Conservation (phyloP, 768 basidiomycete species). For the Phylloporus sp. region DNA sequence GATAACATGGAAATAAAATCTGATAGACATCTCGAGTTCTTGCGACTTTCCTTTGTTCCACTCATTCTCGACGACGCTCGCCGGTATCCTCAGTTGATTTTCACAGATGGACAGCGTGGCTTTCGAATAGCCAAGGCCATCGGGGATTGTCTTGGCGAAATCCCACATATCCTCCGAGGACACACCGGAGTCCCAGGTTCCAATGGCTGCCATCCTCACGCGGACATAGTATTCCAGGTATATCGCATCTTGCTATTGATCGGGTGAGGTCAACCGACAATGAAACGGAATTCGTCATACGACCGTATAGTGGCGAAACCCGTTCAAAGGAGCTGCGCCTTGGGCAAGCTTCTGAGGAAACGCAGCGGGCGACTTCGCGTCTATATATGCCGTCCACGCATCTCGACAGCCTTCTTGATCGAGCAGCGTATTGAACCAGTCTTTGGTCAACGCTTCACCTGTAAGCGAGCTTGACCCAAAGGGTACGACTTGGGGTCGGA, state of each 20-base stretch:
- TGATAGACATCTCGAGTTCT: background rate
- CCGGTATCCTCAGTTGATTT: background rate
- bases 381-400: background rate
- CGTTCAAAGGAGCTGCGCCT: background rate
- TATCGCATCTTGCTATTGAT: background rate
- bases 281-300: background rate
- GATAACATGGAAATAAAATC: background rate
- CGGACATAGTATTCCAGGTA: background rate
- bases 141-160: background rate
- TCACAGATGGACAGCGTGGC: background rate
- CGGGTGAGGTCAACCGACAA: background rate
- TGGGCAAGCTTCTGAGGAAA: background rate
- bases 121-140: background rate
- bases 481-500: background rate
- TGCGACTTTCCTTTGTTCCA: background rate
- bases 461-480: background rate
- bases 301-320: background rate
- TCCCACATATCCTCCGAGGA: background rate
- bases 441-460: background rate
- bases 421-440: background rate
- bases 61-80: background rate
- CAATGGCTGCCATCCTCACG: background rate
- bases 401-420: background rate
- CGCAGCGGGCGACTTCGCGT: background rate
- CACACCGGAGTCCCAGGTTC: background rate